Evolutionary conservation across 2,329 filamentous ascomycete genomes (phyloP).

Genomic region (Monosporascus sp.): DNA sequence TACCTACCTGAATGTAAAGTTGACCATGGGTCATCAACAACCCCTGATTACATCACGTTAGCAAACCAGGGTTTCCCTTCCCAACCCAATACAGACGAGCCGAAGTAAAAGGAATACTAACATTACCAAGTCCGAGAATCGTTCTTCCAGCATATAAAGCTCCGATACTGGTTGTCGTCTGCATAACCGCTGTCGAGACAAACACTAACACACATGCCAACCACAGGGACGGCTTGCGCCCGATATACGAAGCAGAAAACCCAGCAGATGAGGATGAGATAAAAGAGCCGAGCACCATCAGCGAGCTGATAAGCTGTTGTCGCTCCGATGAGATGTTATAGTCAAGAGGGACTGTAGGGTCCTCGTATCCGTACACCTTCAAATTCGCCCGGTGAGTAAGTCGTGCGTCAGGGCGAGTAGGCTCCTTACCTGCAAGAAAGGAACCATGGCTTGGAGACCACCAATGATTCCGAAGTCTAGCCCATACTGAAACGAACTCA

Average conservation of each 20-base stretch:
- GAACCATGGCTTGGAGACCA: slow-evolving; percentile 27
- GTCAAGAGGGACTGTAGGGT: slow-evolving; percentile 17
- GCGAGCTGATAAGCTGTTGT: slow-evolving; percentile 42
- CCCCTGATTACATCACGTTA: slow-evolving; percentile 3
- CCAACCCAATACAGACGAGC: background rate
- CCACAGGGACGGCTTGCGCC: slow-evolving; percentile 34
- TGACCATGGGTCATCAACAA: slow-evolving; percentile 33
- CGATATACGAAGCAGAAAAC: slow-evolving; percentile 29
- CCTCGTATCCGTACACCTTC: slow-evolving; percentile 21
- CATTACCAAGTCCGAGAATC: slow-evolving; percentile 38
- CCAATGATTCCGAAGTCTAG: slow-evolving; percentile 28
- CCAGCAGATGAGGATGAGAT: slow-evolving; percentile 37
- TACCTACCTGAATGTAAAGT: slow-evolving; percentile 16
- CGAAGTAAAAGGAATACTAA: background rate
- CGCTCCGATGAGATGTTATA: slow-evolving; percentile 30
- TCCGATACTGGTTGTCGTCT: slow-evolving; percentile 39
- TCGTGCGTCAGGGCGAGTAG: background rate
- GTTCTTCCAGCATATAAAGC: slow-evolving; percentile 43
- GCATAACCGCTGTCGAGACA: slow-evolving; percentile 45
- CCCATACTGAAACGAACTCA: slow-evolving; percentile 28
- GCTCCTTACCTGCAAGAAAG: slow-evolving; percentile 22
- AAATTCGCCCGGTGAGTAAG: too few species aligned
- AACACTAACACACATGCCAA: slow-evolving; percentile 28
- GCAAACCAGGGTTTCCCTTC: background rate
- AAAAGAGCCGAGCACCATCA: slow-evolving; percentile 43